These are phyloP conservation scores for Claviceps pusilla DNA, from an alignment of 2,329 filamentous ascomycete genomes.

Conservation along the genomic window DNA sequence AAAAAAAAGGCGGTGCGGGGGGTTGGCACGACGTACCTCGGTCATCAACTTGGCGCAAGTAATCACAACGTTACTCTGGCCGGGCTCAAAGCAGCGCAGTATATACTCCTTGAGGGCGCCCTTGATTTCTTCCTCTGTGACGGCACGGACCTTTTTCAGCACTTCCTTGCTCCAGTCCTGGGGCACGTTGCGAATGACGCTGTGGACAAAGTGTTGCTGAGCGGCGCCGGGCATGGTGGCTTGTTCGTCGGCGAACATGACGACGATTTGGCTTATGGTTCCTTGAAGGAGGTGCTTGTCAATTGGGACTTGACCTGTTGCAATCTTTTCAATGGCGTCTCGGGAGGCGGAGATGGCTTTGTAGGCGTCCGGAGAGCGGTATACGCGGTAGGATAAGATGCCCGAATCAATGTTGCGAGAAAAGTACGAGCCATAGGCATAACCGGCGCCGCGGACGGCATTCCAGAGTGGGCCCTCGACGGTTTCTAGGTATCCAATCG, in stretches of 20 bases:
- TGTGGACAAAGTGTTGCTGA: slow-evolving; percentile 65
- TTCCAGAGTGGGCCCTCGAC: slow-evolving; percentile 92
- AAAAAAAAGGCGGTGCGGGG: background rate
- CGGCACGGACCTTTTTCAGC: slow-evolving; percentile 59
- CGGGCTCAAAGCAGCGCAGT: slow-evolving; percentile 63
- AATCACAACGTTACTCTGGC: slow-evolving; percentile 69
- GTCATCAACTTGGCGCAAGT: slow-evolving; percentile 77
- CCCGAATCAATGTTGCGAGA: slow-evolving; percentile 64
- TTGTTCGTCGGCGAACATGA: slow-evolving; percentile 75
- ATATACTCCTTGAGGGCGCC: slow-evolving; percentile 59
- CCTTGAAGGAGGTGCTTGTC: slow-evolving; percentile 76
- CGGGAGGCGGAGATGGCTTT: slow-evolving; percentile 71
- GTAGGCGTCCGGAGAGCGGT: slow-evolving; percentile 76
- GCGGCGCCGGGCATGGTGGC: slow-evolving; percentile 72
- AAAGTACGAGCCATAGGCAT: slow-evolving; percentile 82
- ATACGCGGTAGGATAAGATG: slow-evolving; percentile 69
- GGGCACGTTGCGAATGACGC: slow-evolving; percentile 62
- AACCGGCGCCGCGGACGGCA: slow-evolving; percentile 78
- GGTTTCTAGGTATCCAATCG: slow-evolving; percentile 78
- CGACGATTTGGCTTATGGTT: slow-evolving; percentile 78
- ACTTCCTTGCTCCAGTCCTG: slow-evolving; percentile 66
- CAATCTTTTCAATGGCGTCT: slow-evolving; percentile 59
- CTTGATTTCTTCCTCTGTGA: slow-evolving; percentile 63
- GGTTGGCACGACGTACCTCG: slow-evolving; percentile 48
- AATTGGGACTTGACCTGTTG: slow-evolving; percentile 54